Percentiles rank a stretch among this genome's conserved stretches.
These are phyloP conservation scores for Aureobasidium leucospermi DNA, from an alignment of 2,329 filamentous ascomycete genomes.

Conservation along the genomic window DNA sequence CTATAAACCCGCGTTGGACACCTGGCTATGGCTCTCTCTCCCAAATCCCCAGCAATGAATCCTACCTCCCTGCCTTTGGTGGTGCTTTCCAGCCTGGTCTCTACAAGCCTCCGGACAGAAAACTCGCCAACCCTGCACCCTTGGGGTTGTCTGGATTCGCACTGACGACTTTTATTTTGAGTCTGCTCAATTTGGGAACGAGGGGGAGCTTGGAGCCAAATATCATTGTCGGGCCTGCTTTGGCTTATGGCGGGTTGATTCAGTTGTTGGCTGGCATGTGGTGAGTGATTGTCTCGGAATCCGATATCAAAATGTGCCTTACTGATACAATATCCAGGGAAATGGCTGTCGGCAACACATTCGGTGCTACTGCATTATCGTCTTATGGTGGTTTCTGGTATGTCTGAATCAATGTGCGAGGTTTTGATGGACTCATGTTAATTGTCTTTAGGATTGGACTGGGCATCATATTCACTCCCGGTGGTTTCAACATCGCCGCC, in stretches of 20 bases:
- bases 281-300: slow-evolving; percentile 38
- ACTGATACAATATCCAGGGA: slow-evolving; percentile 48
- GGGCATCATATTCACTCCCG: slow-evolving; percentile 63
- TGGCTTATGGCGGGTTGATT: slow-evolving; percentile 70
- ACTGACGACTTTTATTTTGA: slow-evolving; percentile 74
- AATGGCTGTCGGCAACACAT: slow-evolving; percentile 82
- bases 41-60: slow-evolving; percentile 35
- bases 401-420: too few relatives aligned
- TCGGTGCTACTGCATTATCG: slow-evolving; percentile 72
- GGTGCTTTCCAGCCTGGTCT: slow-evolving; percentile 67
- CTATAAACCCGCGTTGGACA: background rate
- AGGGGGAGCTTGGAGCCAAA: slow-evolving; percentile 54
- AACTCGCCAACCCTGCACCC: slow-evolving; percentile 73
- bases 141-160: slow-evolving; percentile 73
- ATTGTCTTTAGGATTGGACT: slow-evolving; percentile 49
- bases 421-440: too few relatives aligned
- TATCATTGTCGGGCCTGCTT: slow-evolving; percentile 61
- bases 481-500: slow-evolving; percentile 54
- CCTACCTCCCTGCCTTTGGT: slow-evolving; percentile 54
- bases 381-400: slow-evolving; percentile 75
- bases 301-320: slow-evolving; percentile 22
- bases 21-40: slow-evolving; percentile 36
- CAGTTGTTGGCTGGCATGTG: slow-evolving; percentile 82
- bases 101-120: slow-evolving; percentile 51
- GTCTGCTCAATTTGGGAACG: slow-evolving; percentile 62